phyloP scores from a whole-genome alignment of 345 rosid genomes.

The Jatropha curcas region DNA sequence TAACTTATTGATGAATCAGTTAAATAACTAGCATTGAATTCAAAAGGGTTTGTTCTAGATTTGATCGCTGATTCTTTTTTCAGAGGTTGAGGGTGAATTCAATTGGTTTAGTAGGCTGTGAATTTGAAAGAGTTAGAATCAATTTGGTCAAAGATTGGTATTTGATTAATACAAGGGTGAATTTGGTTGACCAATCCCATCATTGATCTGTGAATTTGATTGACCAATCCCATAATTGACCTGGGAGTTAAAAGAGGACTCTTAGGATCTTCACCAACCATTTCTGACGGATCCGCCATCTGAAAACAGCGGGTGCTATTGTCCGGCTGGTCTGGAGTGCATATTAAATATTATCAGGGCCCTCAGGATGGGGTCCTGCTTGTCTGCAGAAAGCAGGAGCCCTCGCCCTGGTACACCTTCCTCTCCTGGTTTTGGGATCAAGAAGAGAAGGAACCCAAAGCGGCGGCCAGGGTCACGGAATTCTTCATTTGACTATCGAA shows the following conservation, averaged over 20 bases:
- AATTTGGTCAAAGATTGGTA: background rate
- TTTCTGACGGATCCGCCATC: conserved; percentile 57
- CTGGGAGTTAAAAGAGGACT: background rate
- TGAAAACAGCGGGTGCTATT: conserved; percentile 55
- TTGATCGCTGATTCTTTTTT: background rate
- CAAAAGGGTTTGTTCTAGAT: background rate
- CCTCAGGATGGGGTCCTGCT: conserved; percentile 99
- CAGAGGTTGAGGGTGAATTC: background rate
- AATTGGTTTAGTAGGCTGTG: background rate
- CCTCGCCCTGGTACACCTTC: conserved; percentile 82
- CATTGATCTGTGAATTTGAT: conserved; percentile 4
- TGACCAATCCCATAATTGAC: background rate
- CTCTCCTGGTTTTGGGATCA: conserved; percentile 56
- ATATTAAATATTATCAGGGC: conserved; percentile 87
- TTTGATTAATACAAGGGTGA: conserved; percentile 7
- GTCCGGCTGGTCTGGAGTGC: conserved; percentile 95
- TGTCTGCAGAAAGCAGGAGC: conserved; percentile 89
- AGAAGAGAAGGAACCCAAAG: conserved; percentile 69
- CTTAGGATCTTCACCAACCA: conserved; percentile 16
- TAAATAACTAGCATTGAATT: conserved; percentile 6
- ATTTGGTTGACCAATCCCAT: background rate
- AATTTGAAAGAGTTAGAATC: background rate
- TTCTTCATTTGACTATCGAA: conserved; percentile 60
- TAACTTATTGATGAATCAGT: background rate
- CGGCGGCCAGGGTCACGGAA: conserved; percentile 58